Conservation (phyloP, 2,329 filamentous ascomycete genomes). For the Fusarium keratoplasticum region DNA sequence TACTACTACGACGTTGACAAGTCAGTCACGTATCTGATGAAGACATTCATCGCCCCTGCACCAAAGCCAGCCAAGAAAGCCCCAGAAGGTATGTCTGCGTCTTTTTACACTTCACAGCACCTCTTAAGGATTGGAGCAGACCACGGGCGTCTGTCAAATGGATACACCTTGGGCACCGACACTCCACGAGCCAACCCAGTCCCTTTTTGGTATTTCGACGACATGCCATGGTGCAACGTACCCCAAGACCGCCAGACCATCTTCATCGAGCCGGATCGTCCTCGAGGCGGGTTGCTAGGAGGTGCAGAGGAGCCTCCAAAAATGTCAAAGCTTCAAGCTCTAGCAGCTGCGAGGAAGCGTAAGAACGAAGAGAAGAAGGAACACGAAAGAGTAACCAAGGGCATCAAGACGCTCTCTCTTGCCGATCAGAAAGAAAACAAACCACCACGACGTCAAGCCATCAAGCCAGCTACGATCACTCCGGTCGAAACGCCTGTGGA, state of each 20-base stretch:
- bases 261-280: slow-evolving; percentile 67
- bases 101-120: slow-evolving; percentile 45
- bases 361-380: slow-evolving; percentile 75
- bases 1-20: slow-evolving; percentile 96
- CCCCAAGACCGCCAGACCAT: slow-evolving; percentile 74
- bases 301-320: slow-evolving; percentile 76
- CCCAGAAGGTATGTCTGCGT: slow-evolving; percentile 57
- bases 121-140: slow-evolving; percentile 50
- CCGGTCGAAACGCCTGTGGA: slow-evolving; percentile 1
- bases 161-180: slow-evolving; percentile 19
- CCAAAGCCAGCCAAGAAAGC: slow-evolving; percentile 57
- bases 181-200: slow-evolving; percentile 34
- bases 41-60: slow-evolving; percentile 66
- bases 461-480: neutral
- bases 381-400: slow-evolving; percentile 41
- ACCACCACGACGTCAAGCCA: slow-evolving; percentile 38
- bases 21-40: slow-evolving; percentile 81
- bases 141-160: slow-evolving; percentile 35
- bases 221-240: slow-evolving; percentile 86
- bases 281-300: slow-evolving; percentile 78
- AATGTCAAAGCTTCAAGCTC: slow-evolving; percentile 88
- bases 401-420: slow-evolving; percentile 49
- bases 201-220: slow-evolving; percentile 76
- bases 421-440: slow-evolving; percentile 48
- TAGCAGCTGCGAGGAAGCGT: slow-evolving; percentile 88